Conservation (phyloP, 305 asterid genomes). For the Caryopteris hybrid region DNA sequence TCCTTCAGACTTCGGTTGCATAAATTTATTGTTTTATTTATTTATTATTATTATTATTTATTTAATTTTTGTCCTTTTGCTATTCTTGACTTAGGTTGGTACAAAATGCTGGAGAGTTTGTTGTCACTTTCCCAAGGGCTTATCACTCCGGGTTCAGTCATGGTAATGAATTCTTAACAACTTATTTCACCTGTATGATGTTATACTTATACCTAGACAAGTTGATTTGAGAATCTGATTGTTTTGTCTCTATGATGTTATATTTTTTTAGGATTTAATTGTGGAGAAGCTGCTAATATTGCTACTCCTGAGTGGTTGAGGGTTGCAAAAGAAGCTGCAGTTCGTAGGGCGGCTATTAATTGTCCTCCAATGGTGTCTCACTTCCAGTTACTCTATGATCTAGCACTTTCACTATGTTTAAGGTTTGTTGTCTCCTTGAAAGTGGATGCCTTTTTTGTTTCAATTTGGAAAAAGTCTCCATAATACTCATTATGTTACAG, state of each 20-base stretch:
- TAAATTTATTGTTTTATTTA: no score
- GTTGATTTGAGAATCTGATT: neutral
- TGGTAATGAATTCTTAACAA: conserved; percentile 46
- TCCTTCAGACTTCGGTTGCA: conserved; percentile 9
- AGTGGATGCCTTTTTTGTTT: conserved; percentile 1
- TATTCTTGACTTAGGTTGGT: conserved; percentile 62
- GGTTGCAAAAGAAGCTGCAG: conserved; percentile 95
- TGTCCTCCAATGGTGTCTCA: conserved; percentile 99
- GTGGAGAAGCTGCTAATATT: conserved; percentile 98
- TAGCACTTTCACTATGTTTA: conserved; percentile 81
- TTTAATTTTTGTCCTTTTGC: conserved; percentile 14
- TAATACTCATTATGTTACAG: neutral
- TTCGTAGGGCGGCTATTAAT: conserved; percentile 97
- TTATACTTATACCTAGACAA: neutral
- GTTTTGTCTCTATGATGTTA: conserved; percentile 18
- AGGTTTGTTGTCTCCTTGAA: conserved; percentile 55
- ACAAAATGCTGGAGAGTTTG: conserved; percentile 99
- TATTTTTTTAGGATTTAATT: conserved; percentile 81
- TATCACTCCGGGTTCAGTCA: conserved; percentile 99
- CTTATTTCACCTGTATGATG: conserved; percentile 11
- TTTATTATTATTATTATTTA: no score
- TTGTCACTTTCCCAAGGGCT: conserved; percentile 98
- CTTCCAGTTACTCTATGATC: conserved; percentile 91
- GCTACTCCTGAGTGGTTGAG: conserved; percentile 99
- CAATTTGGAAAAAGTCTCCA: conserved; percentile 1